These are phyloP conservation scores for Lactifluus pinguis DNA, from an alignment of 768 basidiomycete genomes.

Conservation along the genomic window DNA sequence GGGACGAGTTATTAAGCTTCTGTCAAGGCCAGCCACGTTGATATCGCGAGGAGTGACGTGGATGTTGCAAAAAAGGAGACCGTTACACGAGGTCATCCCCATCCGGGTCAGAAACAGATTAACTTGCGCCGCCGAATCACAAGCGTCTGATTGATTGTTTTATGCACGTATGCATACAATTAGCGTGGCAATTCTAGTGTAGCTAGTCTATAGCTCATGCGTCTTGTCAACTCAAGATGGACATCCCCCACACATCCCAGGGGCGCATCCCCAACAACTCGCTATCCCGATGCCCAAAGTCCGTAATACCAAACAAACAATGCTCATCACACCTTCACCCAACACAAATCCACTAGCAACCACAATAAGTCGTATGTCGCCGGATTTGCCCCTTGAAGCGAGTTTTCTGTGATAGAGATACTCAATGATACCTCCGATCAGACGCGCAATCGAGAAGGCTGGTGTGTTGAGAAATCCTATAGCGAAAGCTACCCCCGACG, in stretches of 20 bases:
- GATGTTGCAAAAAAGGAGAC: not conserved
- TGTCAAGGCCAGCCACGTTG: slow-evolving; percentile 12
- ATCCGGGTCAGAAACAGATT: no score
- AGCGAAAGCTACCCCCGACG: slow-evolving; percentile 90
- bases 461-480: slow-evolving; percentile 96
- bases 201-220: not conserved
- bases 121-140: no score
- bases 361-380: slow-evolving; percentile 71
- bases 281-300: slow-evolving; percentile 63
- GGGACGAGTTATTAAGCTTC: not conserved
- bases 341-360: slow-evolving; percentile 93
- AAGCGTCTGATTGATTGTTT: no score
- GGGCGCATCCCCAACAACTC: slow-evolving; percentile 84
- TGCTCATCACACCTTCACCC: slow-evolving; percentile 86
- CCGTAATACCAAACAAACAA: slow-evolving; percentile 65
- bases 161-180: not conserved
- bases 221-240: not conserved
- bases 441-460: slow-evolving; percentile 84
- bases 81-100: not conserved
- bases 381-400: slow-evolving; percentile 37
- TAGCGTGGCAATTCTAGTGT: not conserved
- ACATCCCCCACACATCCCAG: slow-evolving; percentile 66
- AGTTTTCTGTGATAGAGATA: slow-evolving; percentile 49
- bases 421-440: slow-evolving; percentile 82
- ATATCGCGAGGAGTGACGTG: slow-evolving; percentile 8